Base-by-base conservation (phyloP, 2,329 filamentous ascomycete genomes). In the Exserohilum rostratum region DNA sequence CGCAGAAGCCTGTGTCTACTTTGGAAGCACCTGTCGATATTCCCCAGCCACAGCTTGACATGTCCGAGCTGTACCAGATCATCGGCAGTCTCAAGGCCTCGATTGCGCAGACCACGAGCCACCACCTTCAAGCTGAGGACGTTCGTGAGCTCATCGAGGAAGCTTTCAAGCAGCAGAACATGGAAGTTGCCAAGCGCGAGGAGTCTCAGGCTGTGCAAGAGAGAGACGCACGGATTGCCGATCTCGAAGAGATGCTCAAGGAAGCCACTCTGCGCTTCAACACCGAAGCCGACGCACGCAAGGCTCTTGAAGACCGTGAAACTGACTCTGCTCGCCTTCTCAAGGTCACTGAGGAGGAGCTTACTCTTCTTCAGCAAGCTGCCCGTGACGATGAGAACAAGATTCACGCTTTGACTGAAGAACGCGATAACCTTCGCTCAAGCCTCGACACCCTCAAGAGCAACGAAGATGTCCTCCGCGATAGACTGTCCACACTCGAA, bases 401-500 rank as follows among this genome's bases (percentile, higher is more conserved):
- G 53, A 68, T 79, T 25, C 72, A 71, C 27, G 73, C 75, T 10
- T 65, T 81, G 57, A 72, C 76, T 29, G 73, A 77, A n/a, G 78
- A 81, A 53, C 70, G 74, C 17, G 70, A 77, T 34, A 70, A 74
- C 31, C 58, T 77, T 30, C 74, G 74, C 27, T 69, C 71, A 33
- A 77, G 73, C 27, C 62, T 78, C 5, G 73, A 77, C 46, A 64
- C 65, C 1, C 73, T 74, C n/a, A 59, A 68, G 61, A 73, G 34
- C 59, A 69, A 53, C 25, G 63, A 65, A 48, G 79, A 82, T 50
- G 79, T 79, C 39, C 74, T 84, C 56, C 79, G 82, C 58, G 75
- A 80, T 43, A 82, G 79, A 10, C 71, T 84, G 22, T 76, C 78
- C 33, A 78, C 81, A 52, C 71, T 87, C 15, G 80, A 82, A 7